Percentiles rank a stretch among this genome's conserved stretches.
These are phyloP conservation scores for Mycena kentingensis DNA, from an alignment of 768 basidiomycete genomes.

Conservation along the genomic window DNA sequence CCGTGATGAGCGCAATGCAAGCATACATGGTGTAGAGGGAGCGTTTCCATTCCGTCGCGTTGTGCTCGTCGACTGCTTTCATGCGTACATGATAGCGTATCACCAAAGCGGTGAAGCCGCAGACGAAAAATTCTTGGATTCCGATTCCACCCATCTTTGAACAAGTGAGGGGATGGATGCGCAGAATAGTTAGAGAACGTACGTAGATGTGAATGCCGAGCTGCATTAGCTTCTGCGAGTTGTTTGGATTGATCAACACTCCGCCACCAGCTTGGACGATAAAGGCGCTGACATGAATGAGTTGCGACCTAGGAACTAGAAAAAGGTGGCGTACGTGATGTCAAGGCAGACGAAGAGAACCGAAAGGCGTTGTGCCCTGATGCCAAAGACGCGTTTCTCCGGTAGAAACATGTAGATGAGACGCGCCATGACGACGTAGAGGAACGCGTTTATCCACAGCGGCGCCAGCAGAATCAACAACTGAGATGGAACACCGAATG, in stretches of 20 bases:
- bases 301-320: background rate
- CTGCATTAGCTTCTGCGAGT: background rate
- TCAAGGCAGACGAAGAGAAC: slow-evolving; percentile 24
- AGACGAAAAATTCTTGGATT: slow-evolving; percentile 27
- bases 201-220: slow-evolving; percentile 28
- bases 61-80: background rate
- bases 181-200: too few species aligned
- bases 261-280: slow-evolving; percentile 25
- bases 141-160: slow-evolving; percentile 31
- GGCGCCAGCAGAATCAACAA: slow-evolving; percentile 27
- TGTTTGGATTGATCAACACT: slow-evolving; percentile 6
- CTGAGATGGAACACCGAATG: slow-evolving; percentile 17
- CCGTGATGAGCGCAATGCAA: slow-evolving; percentile 26
- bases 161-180: too few species aligned
- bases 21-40: slow-evolving; percentile 24
- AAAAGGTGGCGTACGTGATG: slow-evolving; percentile 14
- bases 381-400: slow-evolving; percentile 20
- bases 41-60: slow-evolving; percentile 18
- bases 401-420: slow-evolving; percentile 26
- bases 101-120: slow-evolving; percentile 22
- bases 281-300: slow-evolving; percentile 16
- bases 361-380: slow-evolving; percentile 19
- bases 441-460: slow-evolving; percentile 31
- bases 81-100: slow-evolving; percentile 23
- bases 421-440: slow-evolving; percentile 27